phyloP scores from a whole-genome alignment of 768 basidiomycete species.

The Candolleomyces eurysporus region DNA sequence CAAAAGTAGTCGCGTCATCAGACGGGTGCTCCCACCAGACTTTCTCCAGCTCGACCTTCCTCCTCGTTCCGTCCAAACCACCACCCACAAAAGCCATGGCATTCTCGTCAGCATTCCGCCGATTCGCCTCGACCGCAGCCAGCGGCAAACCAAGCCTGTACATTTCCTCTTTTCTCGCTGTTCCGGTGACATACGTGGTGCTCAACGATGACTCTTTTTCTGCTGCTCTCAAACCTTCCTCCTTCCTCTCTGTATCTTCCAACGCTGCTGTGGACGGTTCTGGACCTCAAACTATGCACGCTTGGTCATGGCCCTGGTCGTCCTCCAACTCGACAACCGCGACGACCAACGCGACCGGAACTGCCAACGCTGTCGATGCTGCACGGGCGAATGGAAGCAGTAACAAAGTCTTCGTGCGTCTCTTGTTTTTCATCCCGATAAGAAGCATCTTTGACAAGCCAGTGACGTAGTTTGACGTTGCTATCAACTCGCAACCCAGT shows the following conservation, averaged over 20 bases:
- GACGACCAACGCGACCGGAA: not conserved
- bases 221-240: constrained; percentile 12
- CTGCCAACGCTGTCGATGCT: not conserved
- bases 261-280: constrained; percentile 6
- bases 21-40: not conserved
- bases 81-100: not conserved
- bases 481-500: constrained; percentile 55
- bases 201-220: constrained; percentile 18
- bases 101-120: constrained; percentile 28
- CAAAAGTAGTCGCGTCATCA: not conserved
- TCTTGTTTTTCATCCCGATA: not conserved
- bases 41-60: not conserved
- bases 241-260: constrained; percentile 4
- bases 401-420: constrained; percentile 13
- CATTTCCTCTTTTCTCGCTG: constrained; percentile 33
- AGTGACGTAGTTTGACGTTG: constrained; percentile 56
- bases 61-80: not conserved
- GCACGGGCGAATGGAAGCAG: constrained; percentile 1
- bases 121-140: constrained; percentile 50
- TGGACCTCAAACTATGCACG: not conserved
- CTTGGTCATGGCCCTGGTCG: not conserved
- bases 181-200: constrained; percentile 28
- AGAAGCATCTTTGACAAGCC: not conserved
- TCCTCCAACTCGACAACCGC: constrained; percentile 3
- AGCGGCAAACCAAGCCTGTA: constrained; percentile 23